Base-by-base conservation (phyloP, 164 flowering plant species). In the Paratinospora sagittata region DNA sequence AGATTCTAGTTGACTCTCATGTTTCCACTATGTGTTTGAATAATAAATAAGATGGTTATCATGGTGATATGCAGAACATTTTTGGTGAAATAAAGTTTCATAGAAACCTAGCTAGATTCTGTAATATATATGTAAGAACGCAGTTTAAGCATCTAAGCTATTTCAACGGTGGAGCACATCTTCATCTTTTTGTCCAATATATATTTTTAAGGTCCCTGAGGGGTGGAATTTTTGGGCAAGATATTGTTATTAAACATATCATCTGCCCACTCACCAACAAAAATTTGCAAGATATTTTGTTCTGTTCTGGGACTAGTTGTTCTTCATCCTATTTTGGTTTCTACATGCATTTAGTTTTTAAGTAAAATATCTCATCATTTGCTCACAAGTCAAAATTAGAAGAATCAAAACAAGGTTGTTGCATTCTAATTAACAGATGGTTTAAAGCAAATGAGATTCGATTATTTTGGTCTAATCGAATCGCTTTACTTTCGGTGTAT, bases 161-260 rank as follows among this genome's bases (percentile, higher is more conserved):
- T 19, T 17, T 52, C 58, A 52, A 52, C 19, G 58, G 58, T 16
- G 14, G 19, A 52, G n/a, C 43, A 39, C 43, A 39, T 39, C 43
- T 39, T 39, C 43, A 39, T 39, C 43, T 39, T 52, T n/a, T 6
- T 21, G 19, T 52, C 58, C 58, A 52, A 52, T 82, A 52, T 52
- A n/a, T 21, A 52, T 5, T 52, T 17, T n/a, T 11, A 49, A 21
- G 19, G n/a, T 2, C 58, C 19, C 58, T 21, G 19, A 52, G n/a
- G 1, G 16, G 21, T 52, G n/a, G 58, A 3, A 16, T 52, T n/a
- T 6, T 52, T 52, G 58, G 58, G n/a, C 58, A 52, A 19, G 58
- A 19, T 52, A 52, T 21, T 3, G n/a, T 52, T 19, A 0, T 52
- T 16, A 52, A 16, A 52, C 58, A 2, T 52, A 52, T 52, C 58